Conservation (phyloP, 192 early-diverging fungal genomes). For the Chytriomyces hyalinus region DNA sequence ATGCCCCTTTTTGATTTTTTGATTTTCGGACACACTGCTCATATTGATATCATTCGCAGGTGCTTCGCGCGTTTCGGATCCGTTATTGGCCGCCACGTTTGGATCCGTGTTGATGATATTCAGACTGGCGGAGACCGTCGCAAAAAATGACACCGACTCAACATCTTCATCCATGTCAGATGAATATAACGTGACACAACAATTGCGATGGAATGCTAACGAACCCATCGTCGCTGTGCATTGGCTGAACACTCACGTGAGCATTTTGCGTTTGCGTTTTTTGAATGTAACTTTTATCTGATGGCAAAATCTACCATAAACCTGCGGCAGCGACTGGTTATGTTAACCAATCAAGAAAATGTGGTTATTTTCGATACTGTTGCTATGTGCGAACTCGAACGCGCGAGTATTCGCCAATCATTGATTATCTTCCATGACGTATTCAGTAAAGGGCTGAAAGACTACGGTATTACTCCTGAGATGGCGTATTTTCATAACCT, state of each 20-base stretch:
- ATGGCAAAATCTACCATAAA: background rate
- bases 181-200: slow-evolving; percentile 7
- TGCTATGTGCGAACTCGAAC: slow-evolving; percentile 36
- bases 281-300: background rate
- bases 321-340: slow-evolving; percentile 10
- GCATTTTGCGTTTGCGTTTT: background rate
- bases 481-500: slow-evolving; percentile 45
- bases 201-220: slow-evolving; percentile 29
- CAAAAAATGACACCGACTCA: background rate
- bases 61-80: slow-evolving; percentile 15
- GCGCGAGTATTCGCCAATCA: slow-evolving; percentile 16
- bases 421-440: slow-evolving; percentile 32
- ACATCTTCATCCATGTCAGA: background rate
- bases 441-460: slow-evolving; percentile 26
- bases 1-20: background rate
- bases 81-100: slow-evolving; percentile 39
- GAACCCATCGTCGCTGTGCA: slow-evolving; percentile 44
- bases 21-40: background rate
- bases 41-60: background rate
- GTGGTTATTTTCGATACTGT: slow-evolving; percentile 38
- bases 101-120: slow-evolving; percentile 28
- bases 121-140: background rate
- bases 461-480: slow-evolving; percentile 26
- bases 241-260: slow-evolving; percentile 47
- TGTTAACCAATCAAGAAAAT: slow-evolving; percentile 29